Base-by-base conservation (phyloP, 495 filamentous ascomycete species). In the Hypoxylon lenormandii region DNA sequence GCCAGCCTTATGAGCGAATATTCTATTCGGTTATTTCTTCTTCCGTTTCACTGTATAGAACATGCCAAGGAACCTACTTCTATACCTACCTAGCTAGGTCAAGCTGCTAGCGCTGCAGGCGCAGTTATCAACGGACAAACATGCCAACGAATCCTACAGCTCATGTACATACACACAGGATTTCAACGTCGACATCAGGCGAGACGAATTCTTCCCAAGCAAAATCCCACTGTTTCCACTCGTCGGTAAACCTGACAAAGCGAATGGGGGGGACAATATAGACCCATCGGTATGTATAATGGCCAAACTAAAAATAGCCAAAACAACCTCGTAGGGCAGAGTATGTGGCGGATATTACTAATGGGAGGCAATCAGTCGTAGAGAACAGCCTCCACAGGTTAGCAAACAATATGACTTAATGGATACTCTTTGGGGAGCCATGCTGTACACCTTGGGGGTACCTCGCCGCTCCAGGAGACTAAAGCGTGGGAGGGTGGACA, bases 91-190 rank as follows among this genome's bases (percentile, higher is more conserved):
- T 30, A 26, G 19, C 47, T 49, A 18, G 16, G 19, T 48, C 46
- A 48, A 28, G n/a, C 30, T 56, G 22, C 18, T 58, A 63, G 53
- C 38, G 52, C 40, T 38, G 18, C 26, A 37, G n/a, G 48, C 26
- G 40, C 50, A 54, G 28, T 36, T 36, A 13, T n/a, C 16, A 28
- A 36, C 26, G 10, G 42, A 37, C 47, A 37, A 43, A 45, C 64
- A 61, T 28, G 58, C 47, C 43, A 64, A 36, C 22, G 48, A 54
- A 69, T 69, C 66, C 66, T 64, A 52, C 54, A 58, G 54, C 13
- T 55, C 33, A 60, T 54, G 40, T 43, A 23, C 15, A 22, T 43
- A 23, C 15, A 22, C 48, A 15, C 42, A 40, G 36, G 40, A 51
- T 50, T 57, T 51, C 45, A 56, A 55, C 8, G 42, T 50, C 10